Evolutionary conservation across 768 basidiomycete genomes (phyloP), one percentile per base, ranked within the genome.

Genomic region (Suillus weaverae): DNA sequence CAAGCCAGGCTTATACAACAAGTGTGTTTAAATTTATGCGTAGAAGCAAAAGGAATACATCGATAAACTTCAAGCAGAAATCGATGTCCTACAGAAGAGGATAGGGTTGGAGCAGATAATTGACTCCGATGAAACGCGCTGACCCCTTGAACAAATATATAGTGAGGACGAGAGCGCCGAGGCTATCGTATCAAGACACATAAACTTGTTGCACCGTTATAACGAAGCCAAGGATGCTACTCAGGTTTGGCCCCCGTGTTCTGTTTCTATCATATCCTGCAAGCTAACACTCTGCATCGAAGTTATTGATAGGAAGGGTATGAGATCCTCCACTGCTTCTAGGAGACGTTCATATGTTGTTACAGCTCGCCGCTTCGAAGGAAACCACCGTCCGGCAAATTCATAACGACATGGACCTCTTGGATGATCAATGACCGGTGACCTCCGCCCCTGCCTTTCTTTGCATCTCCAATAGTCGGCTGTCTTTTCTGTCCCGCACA

Each of bases 151-250:
- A 60, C 50, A 18, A n/a, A 26, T n/a, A 20, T 66, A 36, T 61
- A 84, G 83, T 39, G 74, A 73, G 61, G 62, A 73, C 51, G 80
- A 81, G 64, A 83, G 87, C 60, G 83, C 88, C 0, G 84, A 87
- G 50, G 77, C 76, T 57, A 84, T 90, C 9, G 85, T 89, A 30
- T 85, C 87, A 66, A 77, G 79, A 16, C 90, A 92, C 69, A 92
- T 92, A 73, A 84, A 84, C 68, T 79, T 91, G 4, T 78, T 92
- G 41, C 92, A 93, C 73, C 80, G 78, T 43, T 94, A 92, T 66
- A 93, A 93, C 66, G 92, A 93, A 73, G 85, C 90, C 10, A 93
- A 93, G 71, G 92, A 94, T 72, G 92, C 91, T 5, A 82, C 90
- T 0, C 92, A 93, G 86, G 91, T 86, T 41, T 26, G 59, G 57